Percentiles rank a stretch among this genome's conserved stretches.
Evolutionary conservation across 2,329 filamentous ascomycete genomes (phyloP).

Genomic region (Ascocoryne sarcoides): DNA sequence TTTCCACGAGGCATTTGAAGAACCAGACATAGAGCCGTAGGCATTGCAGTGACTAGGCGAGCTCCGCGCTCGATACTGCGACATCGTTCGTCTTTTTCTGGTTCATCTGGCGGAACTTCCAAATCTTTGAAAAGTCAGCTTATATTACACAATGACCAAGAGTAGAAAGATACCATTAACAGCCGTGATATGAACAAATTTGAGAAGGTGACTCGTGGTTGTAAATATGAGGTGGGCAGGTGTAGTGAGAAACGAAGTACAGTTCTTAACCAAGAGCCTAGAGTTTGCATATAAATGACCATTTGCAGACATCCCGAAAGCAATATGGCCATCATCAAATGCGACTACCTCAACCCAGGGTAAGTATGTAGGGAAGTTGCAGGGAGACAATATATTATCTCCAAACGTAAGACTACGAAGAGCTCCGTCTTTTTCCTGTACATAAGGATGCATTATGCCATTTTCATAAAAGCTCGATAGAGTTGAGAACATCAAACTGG

Average conservation of each 20-base stretch:
- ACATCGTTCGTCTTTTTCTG: constrained; percentile 85
- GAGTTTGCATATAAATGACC: constrained; percentile 75
- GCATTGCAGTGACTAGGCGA: constrained; percentile 79
- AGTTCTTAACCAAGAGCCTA: constrained; percentile 68
- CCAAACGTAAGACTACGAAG: constrained; percentile 23
- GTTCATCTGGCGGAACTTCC: constrained; percentile 77
- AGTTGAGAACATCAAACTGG: constrained; percentile 13
- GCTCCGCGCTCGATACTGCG: constrained; percentile 86
- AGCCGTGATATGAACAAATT: constrained; percentile 76
- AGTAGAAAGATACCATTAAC: constrained; percentile 44
- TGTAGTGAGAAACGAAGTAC: constrained; percentile 83
- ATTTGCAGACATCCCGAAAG: constrained; percentile 58
- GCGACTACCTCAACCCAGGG: constrained; percentile 29
- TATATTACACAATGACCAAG: not conserved
- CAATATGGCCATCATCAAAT: constrained; percentile 19
- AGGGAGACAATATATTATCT: constrained; percentile 18
- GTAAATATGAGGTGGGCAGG: constrained; percentile 81
- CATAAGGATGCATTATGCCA: constrained; percentile 17
- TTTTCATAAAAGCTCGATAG: constrained; percentile 22
- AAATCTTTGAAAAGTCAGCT: constrained; percentile 46
- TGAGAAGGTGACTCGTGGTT: constrained; percentile 84
- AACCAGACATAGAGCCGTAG: constrained; percentile 74
- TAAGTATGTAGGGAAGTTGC: constrained; percentile 25
- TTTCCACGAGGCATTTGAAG: constrained; percentile 96
- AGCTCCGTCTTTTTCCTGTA: constrained; percentile 23